Conservation (phyloP, 495 filamentous ascomycete species). For the Neurospora sp. region DNA sequence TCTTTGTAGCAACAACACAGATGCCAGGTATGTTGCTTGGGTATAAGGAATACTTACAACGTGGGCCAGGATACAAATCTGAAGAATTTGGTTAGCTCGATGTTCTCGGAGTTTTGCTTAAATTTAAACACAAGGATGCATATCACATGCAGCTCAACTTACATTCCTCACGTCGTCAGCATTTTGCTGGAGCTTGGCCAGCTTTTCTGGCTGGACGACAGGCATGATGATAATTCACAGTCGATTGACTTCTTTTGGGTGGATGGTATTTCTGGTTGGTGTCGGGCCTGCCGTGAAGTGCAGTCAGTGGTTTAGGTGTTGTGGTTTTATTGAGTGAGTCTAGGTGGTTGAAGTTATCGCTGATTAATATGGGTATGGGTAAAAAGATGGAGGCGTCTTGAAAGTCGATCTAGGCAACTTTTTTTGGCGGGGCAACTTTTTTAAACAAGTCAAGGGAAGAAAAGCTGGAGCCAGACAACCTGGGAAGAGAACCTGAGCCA, state of each 20-base stretch:
- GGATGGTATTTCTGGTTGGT: not conserved
- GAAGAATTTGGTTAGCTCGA: slow-evolving; percentile 41
- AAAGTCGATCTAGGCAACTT: not conserved
- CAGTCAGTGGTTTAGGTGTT: not conserved
- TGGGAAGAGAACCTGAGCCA: not conserved
- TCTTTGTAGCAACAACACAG: not conserved
- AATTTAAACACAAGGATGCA: not conserved
- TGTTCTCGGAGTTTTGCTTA: not conserved
- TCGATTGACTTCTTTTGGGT: not conserved
- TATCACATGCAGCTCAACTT: slow-evolving; percentile 34
- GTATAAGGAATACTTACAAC: slow-evolving; percentile 37
- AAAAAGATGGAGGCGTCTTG: not conserved
- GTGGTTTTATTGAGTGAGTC: not conserved
- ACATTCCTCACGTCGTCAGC: slow-evolving; percentile 85
- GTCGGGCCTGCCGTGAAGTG: not conserved
- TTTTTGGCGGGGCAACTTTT: not conserved
- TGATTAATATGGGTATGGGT: not conserved
- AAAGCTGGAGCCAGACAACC: not conserved
- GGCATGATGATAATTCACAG: slow-evolving; percentile 52
- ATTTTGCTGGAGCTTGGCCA: slow-evolving; percentile 73
- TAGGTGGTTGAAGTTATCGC: not conserved
- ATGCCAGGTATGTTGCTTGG: not conserved
- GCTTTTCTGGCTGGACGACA: slow-evolving; percentile 75
- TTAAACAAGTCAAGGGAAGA: not conserved
- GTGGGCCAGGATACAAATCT: slow-evolving; percentile 97